A percentile compares a stretch with the other conserved stretches of the same genome.
phyloP scores from a whole-genome alignment of 371 early-diverging fungal genomes.

The Mortierella sp. region DNA sequence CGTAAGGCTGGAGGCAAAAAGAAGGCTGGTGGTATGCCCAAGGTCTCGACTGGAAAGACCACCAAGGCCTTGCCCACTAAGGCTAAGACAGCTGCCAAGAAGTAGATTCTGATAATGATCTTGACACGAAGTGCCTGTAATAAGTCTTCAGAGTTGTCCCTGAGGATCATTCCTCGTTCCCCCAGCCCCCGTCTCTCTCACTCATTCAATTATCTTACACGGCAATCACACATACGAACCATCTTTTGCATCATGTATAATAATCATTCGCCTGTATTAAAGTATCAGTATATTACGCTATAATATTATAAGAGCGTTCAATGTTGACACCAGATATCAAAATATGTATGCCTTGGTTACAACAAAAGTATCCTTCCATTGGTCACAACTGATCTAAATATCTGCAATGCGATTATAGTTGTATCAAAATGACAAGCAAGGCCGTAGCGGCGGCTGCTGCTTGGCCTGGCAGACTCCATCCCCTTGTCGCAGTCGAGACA shows the following conservation, averaged over 20 bases:
- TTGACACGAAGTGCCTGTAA: background rate
- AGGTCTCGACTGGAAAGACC: constrained; percentile 38
- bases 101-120: constrained; percentile 12
- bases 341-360: no score
- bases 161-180: background rate
- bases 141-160: background rate
- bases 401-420: background rate
- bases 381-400: no score
- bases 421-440: background rate
- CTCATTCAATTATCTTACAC: background rate
- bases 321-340: background rate
- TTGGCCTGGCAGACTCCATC: constrained; percentile 9
- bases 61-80: constrained; percentile 43
- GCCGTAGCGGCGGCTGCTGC: background rate
- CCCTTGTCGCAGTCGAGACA: background rate
- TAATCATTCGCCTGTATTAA: background rate
- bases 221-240: no score
- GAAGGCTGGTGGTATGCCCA: constrained; percentile 56
- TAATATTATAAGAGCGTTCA: background rate
- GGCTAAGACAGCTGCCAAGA: constrained; percentile 46
- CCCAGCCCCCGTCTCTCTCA: background rate
- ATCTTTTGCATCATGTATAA: background rate
- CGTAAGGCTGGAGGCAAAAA: constrained; percentile 56
- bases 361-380: no score
- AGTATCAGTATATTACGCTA: background rate